A percentile compares a stretch with the other conserved stretches of the same genome.
Evolutionary conservation across 805 yeast genomes (phyloP).

Genomic region (Lachancea fermentati): DNA sequence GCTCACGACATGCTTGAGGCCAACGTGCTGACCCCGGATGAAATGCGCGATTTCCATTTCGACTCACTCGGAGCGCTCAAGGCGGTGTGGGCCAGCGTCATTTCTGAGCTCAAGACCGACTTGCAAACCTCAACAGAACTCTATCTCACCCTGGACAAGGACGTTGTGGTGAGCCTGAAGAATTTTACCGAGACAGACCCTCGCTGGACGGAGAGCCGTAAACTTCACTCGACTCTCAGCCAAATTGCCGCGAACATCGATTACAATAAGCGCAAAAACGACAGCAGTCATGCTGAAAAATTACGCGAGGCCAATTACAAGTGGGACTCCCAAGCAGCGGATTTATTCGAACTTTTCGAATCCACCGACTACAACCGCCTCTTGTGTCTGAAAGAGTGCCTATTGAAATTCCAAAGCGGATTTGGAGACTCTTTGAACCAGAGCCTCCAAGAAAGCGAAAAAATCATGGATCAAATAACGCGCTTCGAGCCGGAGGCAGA

Average conservation of each 20-base stretch:
- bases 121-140: conserved; percentile 46
- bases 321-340: conserved; percentile 79
- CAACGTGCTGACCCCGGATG: conserved; percentile 39
- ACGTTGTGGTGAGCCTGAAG: conserved; percentile 50
- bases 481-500: conserved; percentile 59
- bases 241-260: conserved; percentile 41
- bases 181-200: conserved; percentile 49
- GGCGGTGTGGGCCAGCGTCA: conserved; percentile 41
- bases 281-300: conserved; percentile 33
- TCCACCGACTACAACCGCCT: conserved; percentile 60
- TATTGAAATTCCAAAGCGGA: conserved; percentile 60
- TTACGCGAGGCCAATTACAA: conserved; percentile 43
- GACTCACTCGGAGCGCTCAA: conserved; percentile 43
- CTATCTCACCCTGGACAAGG: conserved; percentile 43
- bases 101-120: conserved; percentile 41
- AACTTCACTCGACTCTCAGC: conserved; percentile 38
- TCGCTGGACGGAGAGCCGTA: conserved; percentile 50
- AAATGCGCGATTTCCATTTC: conserved; percentile 43
- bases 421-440: conserved; percentile 47
- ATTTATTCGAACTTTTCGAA: conserved; percentile 69
- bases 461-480: conserved; percentile 58
- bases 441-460: conserved; percentile 49
- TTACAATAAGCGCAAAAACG: conserved; percentile 34
- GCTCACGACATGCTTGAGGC: conserved; percentile 32
- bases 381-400: conserved; percentile 55